Base-by-base conservation (phyloP, 441 rosid genomes). In the Adansonia rubrostipa region DNA sequence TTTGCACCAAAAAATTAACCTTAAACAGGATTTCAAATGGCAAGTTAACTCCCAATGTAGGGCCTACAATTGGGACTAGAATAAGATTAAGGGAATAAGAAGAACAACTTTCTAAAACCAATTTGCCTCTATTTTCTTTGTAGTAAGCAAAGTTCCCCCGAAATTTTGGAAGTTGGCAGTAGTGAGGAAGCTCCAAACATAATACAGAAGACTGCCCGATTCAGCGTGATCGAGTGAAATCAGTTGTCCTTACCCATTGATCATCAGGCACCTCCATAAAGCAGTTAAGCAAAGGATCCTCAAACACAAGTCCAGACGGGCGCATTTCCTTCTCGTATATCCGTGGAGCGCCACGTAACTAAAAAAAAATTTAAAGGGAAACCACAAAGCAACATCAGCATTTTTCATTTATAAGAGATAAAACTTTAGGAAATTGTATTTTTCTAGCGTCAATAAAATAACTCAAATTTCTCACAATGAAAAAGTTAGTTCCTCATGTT, bases 261-360 rank as follows among this genome's bases (percentile, higher is more conserved):
- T 76, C 79, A 69, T 80, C 85, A 62, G 84, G 51, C 4, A 68
- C 71, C 24, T 85, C 80, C 72, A 22, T 79, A 44, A 13, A 81
- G 54, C 45, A 84, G 82, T 73, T 82, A 71, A 68, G 54, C 4
- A 24, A 8, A 9, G 78, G 17, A 82, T 78, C 17, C 1, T 86
- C 89, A 63, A 50, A 80, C 4, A 78, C 57, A 72, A 10, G 19
- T 54, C 4, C 53, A 2, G 84, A 58, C 40, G 64, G n/a, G 42
- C 33, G 79, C 22, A n/a, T 62, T 6, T 66, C 89, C 73, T 81
- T 86, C 84, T 77, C 69, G 68, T 68, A 85, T 42, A 91, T 86
- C 13, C 83, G 75, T 20, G 95, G 95, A 51, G 92, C 87, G 0
- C 93, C 93, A 66, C 58, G 51, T 77, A 91, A 76, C 95, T 91